Percentiles rank a stretch among this genome's conserved stretches.
Evolutionary conservation across 371 early-diverging fungal species (phyloP).

Genomic region (Lichtheimia ramosa): DNA sequence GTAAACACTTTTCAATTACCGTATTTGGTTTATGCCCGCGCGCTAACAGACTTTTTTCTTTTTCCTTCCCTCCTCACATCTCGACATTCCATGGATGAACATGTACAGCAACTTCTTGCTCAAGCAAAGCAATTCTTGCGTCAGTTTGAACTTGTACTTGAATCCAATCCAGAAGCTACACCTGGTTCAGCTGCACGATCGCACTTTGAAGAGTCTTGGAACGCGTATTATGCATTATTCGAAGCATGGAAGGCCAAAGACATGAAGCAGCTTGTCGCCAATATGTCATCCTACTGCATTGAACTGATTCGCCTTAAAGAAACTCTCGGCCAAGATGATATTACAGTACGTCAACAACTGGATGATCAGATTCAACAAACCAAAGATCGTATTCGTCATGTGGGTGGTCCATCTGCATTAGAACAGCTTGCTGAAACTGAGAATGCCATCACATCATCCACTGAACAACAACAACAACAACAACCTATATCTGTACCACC

Average conservation of each 20-base stretch:
- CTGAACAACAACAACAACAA: slow-evolving; percentile 4
- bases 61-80: slow-evolving; percentile 9
- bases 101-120: slow-evolving; percentile 33
- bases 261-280: slow-evolving; percentile 55
- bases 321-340: slow-evolving; percentile 57
- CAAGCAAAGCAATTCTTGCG: slow-evolving; percentile 50
- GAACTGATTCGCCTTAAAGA: slow-evolving; percentile 70
- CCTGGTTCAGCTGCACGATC: slow-evolving; percentile 32
- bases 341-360: slow-evolving; percentile 51
- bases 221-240: slow-evolving; percentile 59
- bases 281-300: slow-evolving; percentile 67
- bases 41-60: slow-evolving; percentile 7
- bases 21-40: slow-evolving; percentile 2
- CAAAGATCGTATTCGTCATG: slow-evolving; percentile 25
- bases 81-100: slow-evolving; percentile 10
- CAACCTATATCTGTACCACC: slow-evolving; percentile 11
- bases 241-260: slow-evolving; percentile 75
- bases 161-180: slow-evolving; percentile 23
- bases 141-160: slow-evolving; percentile 58
- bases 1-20: slow-evolving; percentile 28
- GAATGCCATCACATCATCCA: slow-evolving; percentile 20
- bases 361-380: slow-evolving; percentile 51
- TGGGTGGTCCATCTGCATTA: slow-evolving; percentile 29
- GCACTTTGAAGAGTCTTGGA: slow-evolving; percentile 50
- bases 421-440: slow-evolving; percentile 18